phyloP scores from a whole-genome alignment of 2,329 filamentous ascomycete species.

The Aspergillus melleus region DNA sequence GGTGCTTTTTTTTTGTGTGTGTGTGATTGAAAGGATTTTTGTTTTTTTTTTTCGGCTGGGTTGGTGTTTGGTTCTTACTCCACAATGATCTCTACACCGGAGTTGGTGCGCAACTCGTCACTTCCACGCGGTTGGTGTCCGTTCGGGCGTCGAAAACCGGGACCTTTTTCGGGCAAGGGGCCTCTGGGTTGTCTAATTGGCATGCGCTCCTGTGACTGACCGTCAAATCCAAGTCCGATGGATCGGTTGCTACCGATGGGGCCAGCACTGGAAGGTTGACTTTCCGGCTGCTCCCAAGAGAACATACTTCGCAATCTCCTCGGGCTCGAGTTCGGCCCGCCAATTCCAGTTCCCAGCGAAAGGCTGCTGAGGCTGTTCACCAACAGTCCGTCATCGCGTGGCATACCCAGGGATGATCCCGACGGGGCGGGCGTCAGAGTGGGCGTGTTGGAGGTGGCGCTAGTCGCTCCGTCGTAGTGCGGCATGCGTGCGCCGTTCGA shows the following conservation, averaged over 20 bases:
- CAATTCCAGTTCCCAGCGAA: conserved; percentile 54
- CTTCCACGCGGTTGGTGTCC: conserved; percentile 63
- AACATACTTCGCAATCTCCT: conserved; percentile 60
- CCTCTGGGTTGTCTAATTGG: conserved; percentile 64
- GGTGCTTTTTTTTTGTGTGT: conserved; percentile 12
- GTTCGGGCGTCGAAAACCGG: conserved; percentile 60
- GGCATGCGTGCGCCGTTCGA: conserved; percentile 64
- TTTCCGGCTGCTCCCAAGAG: conserved; percentile 59
- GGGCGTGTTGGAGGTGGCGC: conserved; percentile 63
- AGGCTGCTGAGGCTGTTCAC: conserved; percentile 65
- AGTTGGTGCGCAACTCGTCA: conserved; percentile 62
- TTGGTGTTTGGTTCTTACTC: conserved; percentile 47
- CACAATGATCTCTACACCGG: conserved; percentile 63
- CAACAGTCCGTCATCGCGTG: conserved; percentile 59
- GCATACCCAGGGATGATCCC: conserved; percentile 47
- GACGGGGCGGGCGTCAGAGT: conserved; percentile 63
- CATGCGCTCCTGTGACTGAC: conserved; percentile 54
- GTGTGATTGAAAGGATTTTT: neutral
- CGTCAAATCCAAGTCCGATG: conserved; percentile 60
- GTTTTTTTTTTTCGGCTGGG: neutral
- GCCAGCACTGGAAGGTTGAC: conserved; percentile 50
- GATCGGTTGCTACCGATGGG: conserved; percentile 66
- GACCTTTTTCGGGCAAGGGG: conserved; percentile 59
- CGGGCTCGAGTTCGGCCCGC: conserved; percentile 54
- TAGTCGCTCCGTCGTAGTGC: conserved; percentile 56